Base-by-base conservation (phyloP, 306 rosid species). In the Vicia sativa region DNA sequence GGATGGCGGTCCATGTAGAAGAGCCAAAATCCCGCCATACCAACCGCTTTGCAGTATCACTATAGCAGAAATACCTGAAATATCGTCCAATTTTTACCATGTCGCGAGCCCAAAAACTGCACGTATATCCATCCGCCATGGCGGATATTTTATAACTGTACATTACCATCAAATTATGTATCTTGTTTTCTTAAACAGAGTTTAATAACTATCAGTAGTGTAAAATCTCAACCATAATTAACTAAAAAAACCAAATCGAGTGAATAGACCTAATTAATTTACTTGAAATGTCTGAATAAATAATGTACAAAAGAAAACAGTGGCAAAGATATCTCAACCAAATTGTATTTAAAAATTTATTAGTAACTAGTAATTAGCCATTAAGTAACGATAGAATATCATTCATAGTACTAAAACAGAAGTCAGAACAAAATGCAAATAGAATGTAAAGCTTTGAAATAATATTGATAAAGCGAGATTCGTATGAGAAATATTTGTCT, bases 371-470 rank as follows among this genome's bases (percentile, higher is more conserved):
- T 21, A 21, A 21, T 21, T 21, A 21, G 23, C 23, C 23, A 21
- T 21, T 21, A 21, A 21, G 23, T 21, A 21, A 21, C 23, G 23
- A 21, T 21, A 21, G 2, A 21, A 21, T 21, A 21, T 21, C 2
- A 21, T 21, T 21, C 23, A 21, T 21, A 21, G 23, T 2, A 21
- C 2, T 21, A 2, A 21, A 21, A 21, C 39, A 28, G 62, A 56
- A 28, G 21, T 56, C 19, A 13, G 38, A 28, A n/a, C 62, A 28
- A 56, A 26, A 26, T 56, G 21, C 39, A 56, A 29, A 56, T 28
- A 28, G 62, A 56, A 56, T 29, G 41, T 56, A 28, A 29, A 29
- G 62, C 62, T 28, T 29, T 56, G 62, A 29, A 56, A 7, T 29
- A 56, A 29, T 12, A 56, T 56, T 56, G 7, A 56, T 28, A 56